Evolutionary conservation across 129 eudicot genomes (phyloP), one percentile per base, ranked within the genome.

Genomic region (Saussurea involucrata): DNA sequence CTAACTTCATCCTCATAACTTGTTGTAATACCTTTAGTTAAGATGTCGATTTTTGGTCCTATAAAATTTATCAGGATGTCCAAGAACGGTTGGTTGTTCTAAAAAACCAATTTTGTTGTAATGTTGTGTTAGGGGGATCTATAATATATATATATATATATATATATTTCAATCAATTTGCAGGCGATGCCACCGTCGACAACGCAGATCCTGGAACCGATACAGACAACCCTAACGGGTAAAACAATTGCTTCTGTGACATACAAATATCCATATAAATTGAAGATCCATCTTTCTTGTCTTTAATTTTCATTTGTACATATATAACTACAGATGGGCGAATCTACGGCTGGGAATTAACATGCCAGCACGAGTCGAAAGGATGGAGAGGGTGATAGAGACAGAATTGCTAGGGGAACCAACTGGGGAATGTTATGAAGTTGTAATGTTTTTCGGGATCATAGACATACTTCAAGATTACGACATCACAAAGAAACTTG

Each of bases 181-280:
- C 73, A 84, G 90, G 77, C 15, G 68, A 68, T 71, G 86, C 75
- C 61, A 87, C 68, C 24, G 20, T 77, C 8, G 92, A 84, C 27
- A 53, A 49, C 15, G 86, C 90, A 42, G 78, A 81, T 74, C 86
- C 97, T 25, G 68, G 76, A 49, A 83, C 83, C 63, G 87, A 83
- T 49, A 84, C 83, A 76, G 92, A 92, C 58, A 86, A 87, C 63
- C 88, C 96, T 42, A 77, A 87, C 17, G 86, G 90, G 96, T 90
- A 84, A 83, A 68, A 13, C 46, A 66, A 63, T 53, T 31, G 46
- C 6, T 66, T 74, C 13, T 4, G 9, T 21, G 6, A 49, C 21
- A 17, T 49, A 44, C 6, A 17, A 37, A 37, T 37, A 37, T 37
- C 44, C 1, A 17, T n/a, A n/a, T 8, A 17, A 53, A 53, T 0